phyloP scores from a whole-genome alignment of 805 yeast species.

The Hanseniaspora nectarophila region DNA sequence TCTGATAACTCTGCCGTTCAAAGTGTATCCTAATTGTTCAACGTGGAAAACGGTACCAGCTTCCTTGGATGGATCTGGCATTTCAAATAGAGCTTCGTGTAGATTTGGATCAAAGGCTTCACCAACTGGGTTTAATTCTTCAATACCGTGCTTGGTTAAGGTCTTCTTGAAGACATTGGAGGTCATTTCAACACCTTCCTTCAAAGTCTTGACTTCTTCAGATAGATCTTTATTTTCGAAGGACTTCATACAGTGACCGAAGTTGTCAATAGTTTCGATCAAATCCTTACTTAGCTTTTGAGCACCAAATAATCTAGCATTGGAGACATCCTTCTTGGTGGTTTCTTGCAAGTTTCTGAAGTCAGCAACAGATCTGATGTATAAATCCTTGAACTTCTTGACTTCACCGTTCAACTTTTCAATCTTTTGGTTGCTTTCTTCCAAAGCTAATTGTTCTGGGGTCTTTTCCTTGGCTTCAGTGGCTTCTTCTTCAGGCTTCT shows the following conservation, averaged over 20 bases:
- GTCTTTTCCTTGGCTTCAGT: constrained; percentile 17
- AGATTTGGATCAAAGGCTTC: constrained; percentile 79
- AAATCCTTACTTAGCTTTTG: constrained; percentile 86
- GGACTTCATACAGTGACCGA: constrained; percentile 69
- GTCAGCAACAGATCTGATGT: constrained; percentile 76
- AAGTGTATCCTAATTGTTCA: constrained; percentile 78
- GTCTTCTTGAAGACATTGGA: constrained; percentile 77
- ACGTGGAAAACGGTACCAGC: constrained; percentile 89
- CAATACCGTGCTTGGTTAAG: constrained; percentile 64
- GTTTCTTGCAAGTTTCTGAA: constrained; percentile 86
- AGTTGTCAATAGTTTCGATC: constrained; percentile 80
- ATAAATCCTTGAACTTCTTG: constrained; percentile 72
- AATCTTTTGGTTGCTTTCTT: constrained; percentile 41
- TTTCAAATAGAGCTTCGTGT: constrained; percentile 87
- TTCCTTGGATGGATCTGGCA: constrained; percentile 75
- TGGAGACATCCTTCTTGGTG: constrained; percentile 73
- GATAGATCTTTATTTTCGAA: constrained; percentile 52
- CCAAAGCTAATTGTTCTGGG: constrained; percentile 24
- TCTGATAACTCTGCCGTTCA: constrained; percentile 78
- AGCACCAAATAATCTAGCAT: constrained; percentile 79
- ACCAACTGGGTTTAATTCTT: constrained; percentile 70
- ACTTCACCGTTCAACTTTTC: constrained; percentile 56
- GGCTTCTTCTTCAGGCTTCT: constrained; percentile 17
- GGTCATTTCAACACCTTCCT: constrained; percentile 86
- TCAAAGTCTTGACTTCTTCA: constrained; percentile 57